Evolutionary conservation across 495 filamentous ascomycete species (phyloP).

Genomic region (Staphylotrichum longicolle): DNA sequence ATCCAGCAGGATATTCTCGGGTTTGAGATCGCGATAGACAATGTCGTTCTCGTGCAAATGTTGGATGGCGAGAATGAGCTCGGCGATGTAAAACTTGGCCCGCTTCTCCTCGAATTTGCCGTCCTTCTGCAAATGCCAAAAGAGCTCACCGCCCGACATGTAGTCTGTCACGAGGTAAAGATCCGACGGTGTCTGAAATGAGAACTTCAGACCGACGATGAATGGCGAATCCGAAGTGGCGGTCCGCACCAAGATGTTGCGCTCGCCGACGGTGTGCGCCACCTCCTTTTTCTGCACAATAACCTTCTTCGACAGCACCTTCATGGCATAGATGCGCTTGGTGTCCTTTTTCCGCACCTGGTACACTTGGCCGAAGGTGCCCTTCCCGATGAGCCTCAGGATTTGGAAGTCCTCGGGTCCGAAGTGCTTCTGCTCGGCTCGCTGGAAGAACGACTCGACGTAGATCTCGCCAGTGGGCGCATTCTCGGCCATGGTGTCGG

Average conservation of each 20-base stretch:
- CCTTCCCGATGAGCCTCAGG: conserved; percentile 93
- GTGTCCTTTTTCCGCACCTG: conserved; percentile 99
- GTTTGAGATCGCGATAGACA: conserved; percentile 96
- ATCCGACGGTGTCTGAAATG: conserved; percentile 95
- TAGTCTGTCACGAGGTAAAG: conserved; percentile 99
- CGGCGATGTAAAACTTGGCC: conserved; percentile 98
- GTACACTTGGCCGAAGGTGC: conserved; percentile 99
- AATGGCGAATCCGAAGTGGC: conserved; percentile 95
- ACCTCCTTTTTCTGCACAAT: conserved; percentile 99
- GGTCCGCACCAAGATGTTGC: conserved; percentile 94
- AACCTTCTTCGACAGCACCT: conserved; percentile 97
- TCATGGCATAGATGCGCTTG: conserved; percentile 95
- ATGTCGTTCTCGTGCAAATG: conserved; percentile 96
- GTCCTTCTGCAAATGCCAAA: conserved; percentile 98
- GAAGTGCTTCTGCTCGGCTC: conserved; percentile 87
- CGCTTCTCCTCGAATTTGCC: conserved; percentile 91
- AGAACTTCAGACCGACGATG: conserved; percentile 97
- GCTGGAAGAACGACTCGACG: conserved; percentile 80
- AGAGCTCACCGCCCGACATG: conserved; percentile 97
- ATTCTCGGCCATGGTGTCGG: conserved; percentile 51
- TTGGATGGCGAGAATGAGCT: conserved; percentile 91
- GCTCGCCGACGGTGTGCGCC: conserved; percentile 91
- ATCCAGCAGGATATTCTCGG: conserved; percentile 96
- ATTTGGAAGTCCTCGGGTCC: conserved; percentile 97
- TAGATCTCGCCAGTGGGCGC: conserved; percentile 85